Conservation (phyloP, 129 eudicot species). For the Daucus carota region DH1_v3.0 NC_030382.2:43649501-43650000, state of each 20-base stretch:
- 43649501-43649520: slow-evolving; percentile 62
- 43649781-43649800: slow-evolving; percentile 70
- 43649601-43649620: slow-evolving; percentile 68
- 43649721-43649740: slow-evolving; percentile 41
- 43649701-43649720: slow-evolving; percentile 26
- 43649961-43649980: slow-evolving; percentile 81
- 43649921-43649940: slow-evolving; percentile 83
- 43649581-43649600: slow-evolving; percentile 82
- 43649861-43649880: slow-evolving; percentile 75
- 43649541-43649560: slow-evolving; percentile 66
- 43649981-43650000: slow-evolving; percentile 66
- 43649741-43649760: slow-evolving; percentile 39
- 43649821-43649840: slow-evolving; percentile 78
- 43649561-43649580: slow-evolving; percentile 71
- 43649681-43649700: slow-evolving; percentile 73
- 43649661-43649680: slow-evolving; percentile 67
- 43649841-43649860: slow-evolving; percentile 80
- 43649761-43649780: slow-evolving; percentile 73
- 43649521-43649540: slow-evolving; percentile 37
- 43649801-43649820: slow-evolving; percentile 39
- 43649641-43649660: slow-evolving; percentile 87
- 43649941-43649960: slow-evolving; percentile 83
- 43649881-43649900: slow-evolving; percentile 79
- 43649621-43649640: slow-evolving; percentile 83
- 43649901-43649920: slow-evolving; percentile 76